Conservation (phyloP, 2,329 filamentous ascomycete genomes). For the Nemania serpens region DNA sequence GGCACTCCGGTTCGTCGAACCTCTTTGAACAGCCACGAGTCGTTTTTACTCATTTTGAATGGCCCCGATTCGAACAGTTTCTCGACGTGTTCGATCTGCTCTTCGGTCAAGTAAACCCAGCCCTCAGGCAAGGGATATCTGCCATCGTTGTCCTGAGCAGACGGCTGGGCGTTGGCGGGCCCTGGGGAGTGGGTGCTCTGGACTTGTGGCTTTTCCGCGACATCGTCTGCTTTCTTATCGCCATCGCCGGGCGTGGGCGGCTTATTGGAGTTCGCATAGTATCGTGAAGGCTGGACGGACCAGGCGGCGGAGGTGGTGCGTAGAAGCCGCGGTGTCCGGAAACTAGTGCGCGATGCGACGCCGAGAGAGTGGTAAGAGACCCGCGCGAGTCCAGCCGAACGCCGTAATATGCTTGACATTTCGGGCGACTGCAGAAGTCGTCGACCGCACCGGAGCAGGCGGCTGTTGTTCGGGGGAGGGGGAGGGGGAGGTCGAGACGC, state of each 20-base stretch:
- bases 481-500: conserved; percentile 18
- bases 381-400: conserved; percentile 38
- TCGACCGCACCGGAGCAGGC: conserved; percentile 29
- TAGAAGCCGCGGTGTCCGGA: conserved; percentile 34
- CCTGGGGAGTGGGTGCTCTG: conserved; percentile 39
- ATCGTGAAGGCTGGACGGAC: conserved; percentile 32
- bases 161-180: conserved; percentile 31
- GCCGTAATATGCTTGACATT: conserved; percentile 43
- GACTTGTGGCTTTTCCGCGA: conserved; percentile 31
- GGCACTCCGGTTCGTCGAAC: conserved; percentile 19
- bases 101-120: conserved; percentile 38
- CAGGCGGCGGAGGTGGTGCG: conserved; percentile 35
- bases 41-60: not conserved
- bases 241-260: conserved; percentile 29
- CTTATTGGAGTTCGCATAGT: conserved; percentile 35
- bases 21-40: not conserved
- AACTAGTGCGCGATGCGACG: conserved; percentile 32
- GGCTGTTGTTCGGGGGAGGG: conserved; percentile 25
- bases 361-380: conserved; percentile 34
- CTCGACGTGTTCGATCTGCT: conserved; percentile 25
- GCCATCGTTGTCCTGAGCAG: conserved; percentile 9
- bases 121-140: conserved; percentile 36
- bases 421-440: conserved; percentile 33
- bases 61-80: not conserved
- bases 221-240: conserved; percentile 16